Evolutionary conservation across 164 flowering plant genomes (phyloP), one percentile per base, ranked within the genome.

Genomic region (Vitis cinerea): DNA sequence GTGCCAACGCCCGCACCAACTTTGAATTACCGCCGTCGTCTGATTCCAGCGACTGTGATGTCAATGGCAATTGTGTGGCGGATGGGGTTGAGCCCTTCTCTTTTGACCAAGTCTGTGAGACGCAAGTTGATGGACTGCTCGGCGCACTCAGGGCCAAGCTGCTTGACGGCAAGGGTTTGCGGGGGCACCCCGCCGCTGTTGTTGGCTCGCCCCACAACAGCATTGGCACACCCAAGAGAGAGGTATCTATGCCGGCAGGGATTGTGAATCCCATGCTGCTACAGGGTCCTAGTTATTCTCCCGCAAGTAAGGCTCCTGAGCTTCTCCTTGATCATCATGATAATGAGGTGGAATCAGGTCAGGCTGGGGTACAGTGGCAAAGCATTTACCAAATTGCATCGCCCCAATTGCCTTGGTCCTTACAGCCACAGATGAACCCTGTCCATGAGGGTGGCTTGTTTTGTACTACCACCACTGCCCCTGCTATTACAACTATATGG

Each of bases 1-100:
- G 84, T 17, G 70, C 68, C 29, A 81, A 81, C 31, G 84, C 84
- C 9, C 73, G 84, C 11, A 81, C 84, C 74, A 81, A 81, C 72
- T 81, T 81, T 59, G 81, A 81, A 12, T 51, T 70, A 44, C 77
- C 81, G 9, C 69, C 44, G 2, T 58, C 81, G 1, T 9, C 57
- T 23, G 69, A 65, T 4, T 48, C 67, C 2, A 14, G 14, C 11
- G 61, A 66, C 9, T 10, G 56, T 13, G 0, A 12, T 15, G 27
- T 19, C 8, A 37, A 8, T 0, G 16, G 12, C 8, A 50, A 67
- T 19, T 37, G 5, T 12, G 0, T 50, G 31, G 17, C 44, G 1
- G 79, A 67, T 0, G 57, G 59, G 15, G 9, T 65, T 6, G 77
- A 76, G 73, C 84, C 84, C 1, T 81, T 81, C 55, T 81, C 82